These are phyloP conservation scores for Gaeumannomyces tritici DNA, from an alignment of 2,329 filamentous ascomycete species.

Conservation along the genomic window DNA sequence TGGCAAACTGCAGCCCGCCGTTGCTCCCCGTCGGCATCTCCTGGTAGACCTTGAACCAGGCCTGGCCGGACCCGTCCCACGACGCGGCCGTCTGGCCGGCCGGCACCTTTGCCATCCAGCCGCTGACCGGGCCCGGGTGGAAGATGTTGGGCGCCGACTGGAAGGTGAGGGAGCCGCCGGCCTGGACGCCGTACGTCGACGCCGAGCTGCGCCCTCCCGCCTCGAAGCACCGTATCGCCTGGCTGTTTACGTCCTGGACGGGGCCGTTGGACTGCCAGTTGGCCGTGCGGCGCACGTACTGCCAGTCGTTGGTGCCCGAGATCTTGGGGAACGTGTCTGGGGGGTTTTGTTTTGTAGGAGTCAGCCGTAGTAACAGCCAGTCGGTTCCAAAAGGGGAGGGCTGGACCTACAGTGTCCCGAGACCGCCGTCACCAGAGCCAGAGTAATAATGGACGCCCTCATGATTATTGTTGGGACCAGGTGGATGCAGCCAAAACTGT, in stretches of 20 bases:
- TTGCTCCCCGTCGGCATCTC: slow-evolving; percentile 11
- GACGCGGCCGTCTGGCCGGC: slow-evolving; percentile 22
- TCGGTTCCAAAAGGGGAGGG: no score
- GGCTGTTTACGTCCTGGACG: slow-evolving; percentile 34
- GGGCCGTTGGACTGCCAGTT: slow-evolving; percentile 40
- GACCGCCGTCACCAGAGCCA: background rate
- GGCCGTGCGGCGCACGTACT: slow-evolving; percentile 34
- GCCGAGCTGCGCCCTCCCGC: slow-evolving; percentile 27
- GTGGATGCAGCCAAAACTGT: no score
- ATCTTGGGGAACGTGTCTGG: slow-evolving; percentile 3
- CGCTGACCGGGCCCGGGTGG: slow-evolving; percentile 27
- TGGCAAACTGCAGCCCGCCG: slow-evolving; percentile 1
- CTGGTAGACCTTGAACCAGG: slow-evolving; percentile 34
- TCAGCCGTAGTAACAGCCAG: no score
- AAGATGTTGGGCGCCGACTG: slow-evolving; percentile 25
- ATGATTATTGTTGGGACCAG: no score
- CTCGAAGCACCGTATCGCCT: slow-evolving; percentile 41
- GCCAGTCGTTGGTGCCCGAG: slow-evolving; percentile 28
- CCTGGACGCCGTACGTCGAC: slow-evolving; percentile 29
- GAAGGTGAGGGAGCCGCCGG: slow-evolving; percentile 32
- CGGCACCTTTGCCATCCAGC: slow-evolving; percentile 30
- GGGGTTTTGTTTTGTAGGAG: no score
- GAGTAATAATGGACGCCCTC: background rate
- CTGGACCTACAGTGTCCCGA: background rate
- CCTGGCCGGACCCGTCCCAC: slow-evolving; percentile 26